Percentiles rank a stretch among this genome's conserved stretches.
phyloP scores from a whole-genome alignment of 75 land plant genomes.

The Ceratopteris richardii region DNA sequence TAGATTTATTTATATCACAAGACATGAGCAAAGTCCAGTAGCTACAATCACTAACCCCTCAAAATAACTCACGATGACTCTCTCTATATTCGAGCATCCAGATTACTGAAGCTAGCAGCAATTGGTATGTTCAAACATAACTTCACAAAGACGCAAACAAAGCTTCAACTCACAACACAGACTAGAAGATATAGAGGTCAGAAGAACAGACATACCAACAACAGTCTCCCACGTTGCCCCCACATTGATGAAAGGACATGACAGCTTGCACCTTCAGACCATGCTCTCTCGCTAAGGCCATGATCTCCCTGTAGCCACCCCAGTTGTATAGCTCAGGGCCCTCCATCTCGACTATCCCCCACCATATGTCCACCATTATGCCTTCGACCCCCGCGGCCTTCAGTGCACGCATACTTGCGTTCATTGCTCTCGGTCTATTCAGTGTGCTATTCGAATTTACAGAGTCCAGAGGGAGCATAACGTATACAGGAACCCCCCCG shows the following conservation, averaged over 20 bases:
- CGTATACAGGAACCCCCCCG: conserved; percentile 68
- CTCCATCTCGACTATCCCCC: conserved; percentile 79
- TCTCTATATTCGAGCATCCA: no score
- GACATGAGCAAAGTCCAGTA: no score
- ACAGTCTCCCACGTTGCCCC: conserved; percentile 55
- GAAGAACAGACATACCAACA: conserved; percentile 32
- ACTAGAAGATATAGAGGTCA: no score
- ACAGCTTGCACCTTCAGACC: conserved; percentile 68
- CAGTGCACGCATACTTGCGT: conserved; percentile 48
- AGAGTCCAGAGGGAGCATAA: conserved; percentile 82
- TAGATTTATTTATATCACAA: no score
- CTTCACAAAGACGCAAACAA: no score
- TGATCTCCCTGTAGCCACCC: conserved; percentile 48
- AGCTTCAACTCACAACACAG: no score
- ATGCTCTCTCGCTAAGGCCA: conserved; percentile 32
- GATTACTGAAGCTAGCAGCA: no score
- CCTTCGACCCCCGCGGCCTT: conserved; percentile 73
- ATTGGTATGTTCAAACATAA: no score
- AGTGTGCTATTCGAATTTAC: conserved; percentile 38
- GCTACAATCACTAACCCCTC: no score
- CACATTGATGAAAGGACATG: conserved; percentile 71
- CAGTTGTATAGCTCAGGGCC: conserved; percentile 50
- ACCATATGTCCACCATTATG: conserved; percentile 70
- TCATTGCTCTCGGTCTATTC: conserved; percentile 61
- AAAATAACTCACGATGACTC: no score